Evolutionary conservation across 768 basidiomycete species (phyloP).

Genomic region (Russula compacta): DNA sequence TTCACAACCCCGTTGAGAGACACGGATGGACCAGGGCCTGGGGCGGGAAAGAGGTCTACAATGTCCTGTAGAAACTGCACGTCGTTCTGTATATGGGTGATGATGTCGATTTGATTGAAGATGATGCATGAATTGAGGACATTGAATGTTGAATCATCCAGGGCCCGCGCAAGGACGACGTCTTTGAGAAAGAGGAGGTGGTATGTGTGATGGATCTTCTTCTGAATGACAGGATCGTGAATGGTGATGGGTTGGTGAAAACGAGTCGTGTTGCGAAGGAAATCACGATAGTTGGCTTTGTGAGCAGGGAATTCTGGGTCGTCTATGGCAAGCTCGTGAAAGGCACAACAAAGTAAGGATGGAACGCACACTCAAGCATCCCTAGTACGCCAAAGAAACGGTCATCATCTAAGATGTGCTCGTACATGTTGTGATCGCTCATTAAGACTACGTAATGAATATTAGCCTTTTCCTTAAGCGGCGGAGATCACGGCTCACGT

Average conservation of each 20-base stretch:
- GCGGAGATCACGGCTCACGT: conserved; percentile 40
- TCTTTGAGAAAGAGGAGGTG: conserved; percentile 97
- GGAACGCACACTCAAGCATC: conserved; percentile 86
- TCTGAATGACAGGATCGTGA: conserved; percentile 61
- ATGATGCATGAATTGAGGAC: conserved; percentile 96
- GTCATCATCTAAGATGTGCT: conserved; percentile 90
- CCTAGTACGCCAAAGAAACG: conserved; percentile 89
- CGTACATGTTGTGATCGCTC: conserved; percentile 91
- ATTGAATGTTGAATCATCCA: conserved; percentile 96
- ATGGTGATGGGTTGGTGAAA: conserved; percentile 89
- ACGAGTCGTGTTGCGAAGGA: conserved; percentile 70
- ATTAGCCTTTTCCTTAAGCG: neutral
- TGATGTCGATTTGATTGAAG: conserved; percentile 99
- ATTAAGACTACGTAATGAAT: conserved; percentile 58
- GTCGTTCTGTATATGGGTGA: conserved; percentile 78
- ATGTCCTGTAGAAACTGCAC: conserved; percentile 67
- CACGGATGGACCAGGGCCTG: conserved; percentile 24
- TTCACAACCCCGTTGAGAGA: conserved; percentile 22
- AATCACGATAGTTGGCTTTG: conserved; percentile 96
- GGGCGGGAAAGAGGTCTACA: conserved; percentile 54
- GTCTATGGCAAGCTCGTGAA: conserved; percentile 40
- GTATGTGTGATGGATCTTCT: conserved; percentile 95
- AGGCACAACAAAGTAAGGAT: conserved; percentile 3
- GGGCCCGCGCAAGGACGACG: conserved; percentile 87
- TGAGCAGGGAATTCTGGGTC: conserved; percentile 95